phyloP scores from a whole-genome alignment of 768 basidiomycete species.

The Grammothele lineata region DNA sequence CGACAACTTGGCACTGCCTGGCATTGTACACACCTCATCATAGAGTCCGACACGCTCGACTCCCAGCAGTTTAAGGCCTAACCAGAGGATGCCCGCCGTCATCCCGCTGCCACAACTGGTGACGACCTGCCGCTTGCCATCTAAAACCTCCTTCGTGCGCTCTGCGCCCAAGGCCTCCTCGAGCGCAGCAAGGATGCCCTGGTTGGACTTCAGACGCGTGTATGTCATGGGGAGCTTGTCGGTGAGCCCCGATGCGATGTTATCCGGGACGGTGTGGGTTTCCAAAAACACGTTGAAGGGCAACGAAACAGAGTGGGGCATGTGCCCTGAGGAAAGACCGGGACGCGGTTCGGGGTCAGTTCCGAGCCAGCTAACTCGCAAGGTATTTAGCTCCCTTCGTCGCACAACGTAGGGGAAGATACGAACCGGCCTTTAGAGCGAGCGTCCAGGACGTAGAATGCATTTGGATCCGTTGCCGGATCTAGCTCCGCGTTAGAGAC shows the following conservation, averaged over 20 bases:
- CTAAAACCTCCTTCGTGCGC: constrained; percentile 49
- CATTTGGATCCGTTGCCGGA: constrained; percentile 37
- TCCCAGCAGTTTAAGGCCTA: constrained; percentile 76
- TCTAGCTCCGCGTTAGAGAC: constrained; percentile 60
- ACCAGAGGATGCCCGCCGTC: constrained; percentile 95
- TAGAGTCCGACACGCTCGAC: constrained; percentile 66
- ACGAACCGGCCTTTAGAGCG: constrained; percentile 72
- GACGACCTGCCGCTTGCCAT: constrained; percentile 58
- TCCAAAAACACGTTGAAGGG: constrained; percentile 77
- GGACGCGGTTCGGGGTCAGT: constrained; percentile 85
- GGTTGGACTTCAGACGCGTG: constrained; percentile 21
- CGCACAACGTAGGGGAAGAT: constrained; percentile 1
- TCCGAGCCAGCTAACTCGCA: constrained; percentile 62
- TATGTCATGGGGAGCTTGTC: constrained; percentile 48
- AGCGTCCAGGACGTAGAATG: constrained; percentile 84
- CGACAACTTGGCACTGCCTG: too few relatives aligned
- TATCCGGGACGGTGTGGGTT: constrained; percentile 26
- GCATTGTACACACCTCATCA: constrained; percentile 94
- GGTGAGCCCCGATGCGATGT: constrained; percentile 8
- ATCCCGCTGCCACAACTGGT: constrained; percentile 94
- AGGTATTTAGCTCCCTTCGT: constrained; percentile 6
- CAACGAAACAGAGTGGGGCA: constrained; percentile 80
- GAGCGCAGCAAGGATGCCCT: constrained; percentile 49
- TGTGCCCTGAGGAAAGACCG: constrained; percentile 86
- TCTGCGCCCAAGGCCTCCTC: constrained; percentile 58